Base-by-base conservation (phyloP, 148 eudicot genomes). In the Dianthus caryophyllus region DNA sequence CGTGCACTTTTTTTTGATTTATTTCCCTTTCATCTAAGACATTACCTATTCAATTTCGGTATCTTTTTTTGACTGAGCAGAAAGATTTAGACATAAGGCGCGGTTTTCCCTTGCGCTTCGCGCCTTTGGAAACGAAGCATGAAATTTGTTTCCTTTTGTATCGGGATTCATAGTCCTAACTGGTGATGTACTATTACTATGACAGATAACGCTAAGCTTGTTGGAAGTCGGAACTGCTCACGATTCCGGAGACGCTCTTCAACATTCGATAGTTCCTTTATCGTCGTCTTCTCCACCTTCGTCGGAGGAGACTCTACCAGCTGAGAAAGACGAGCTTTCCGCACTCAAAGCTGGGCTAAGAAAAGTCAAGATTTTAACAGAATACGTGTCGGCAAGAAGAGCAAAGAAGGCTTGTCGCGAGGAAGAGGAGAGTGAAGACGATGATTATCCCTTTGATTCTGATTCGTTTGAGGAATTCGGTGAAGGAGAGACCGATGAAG, bases 291-390 rank as follows among this genome's bases (percentile, higher is more conserved):
- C n/a, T n/a, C 64, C 64, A 36, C 58, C 81, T 15, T 73, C 61
- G 50, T 43, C 82, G 10, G 76, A 64, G 46, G 90, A 81, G 48
- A 65, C 80, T 16, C 69, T 66, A 51, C 69, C 88, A 25, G 20
- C 80, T 15, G 95, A 85, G 73, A 93, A 85, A 77, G 95, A 93
- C 47, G 98, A 93, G 69, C 80, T 83, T 68, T 93, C 98, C 71
- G 91, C 91, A 16, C 84, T 93, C n/a, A 89, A 93, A 77, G 96
- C 96, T 1, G 87, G 98, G 57, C 77, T 93, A 26, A 75, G 91
- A 57, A 93, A 87, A 68, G 98, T 93, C 2, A 93, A 84, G 64
- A 87, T 87, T 64, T 70, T 93, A 55, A 93, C 88, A 0, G 98
- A 89, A 41, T 93, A 80, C 59, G 96, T 93, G 8, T 84, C 96